Percentiles rank a stretch among this genome's conserved stretches.
phyloP scores from a whole-genome alignment of 805 yeast genomes.

The Sugiyamaella smithiae region DNA sequence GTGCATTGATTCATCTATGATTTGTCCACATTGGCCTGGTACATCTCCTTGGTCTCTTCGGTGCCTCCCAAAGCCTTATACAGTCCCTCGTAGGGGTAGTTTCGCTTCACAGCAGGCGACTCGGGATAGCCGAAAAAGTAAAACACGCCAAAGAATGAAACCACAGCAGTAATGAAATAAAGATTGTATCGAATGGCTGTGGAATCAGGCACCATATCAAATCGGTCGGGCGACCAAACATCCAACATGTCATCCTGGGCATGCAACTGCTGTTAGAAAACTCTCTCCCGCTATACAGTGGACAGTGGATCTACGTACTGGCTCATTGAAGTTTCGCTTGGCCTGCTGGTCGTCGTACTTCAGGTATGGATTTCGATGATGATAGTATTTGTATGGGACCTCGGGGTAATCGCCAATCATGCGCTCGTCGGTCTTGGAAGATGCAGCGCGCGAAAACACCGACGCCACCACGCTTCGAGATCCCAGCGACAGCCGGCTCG shows the following conservation, averaged over 20 bases:
- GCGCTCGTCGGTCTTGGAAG: conserved; percentile 12
- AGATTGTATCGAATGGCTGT: conserved; percentile 59
- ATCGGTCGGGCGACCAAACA: conserved; percentile 84
- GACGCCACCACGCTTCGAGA: background rate
- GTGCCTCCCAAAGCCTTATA: conserved; percentile 69
- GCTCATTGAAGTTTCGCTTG: conserved; percentile 74
- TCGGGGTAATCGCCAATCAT: conserved; percentile 54
- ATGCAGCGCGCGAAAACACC: background rate
- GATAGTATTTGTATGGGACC: conserved; percentile 57
- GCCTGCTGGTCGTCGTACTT: conserved; percentile 78
- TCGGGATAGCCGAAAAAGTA: conserved; percentile 57
- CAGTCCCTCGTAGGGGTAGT: conserved; percentile 72
- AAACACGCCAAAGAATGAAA: conserved; percentile 42
- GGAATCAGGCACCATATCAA: conserved; percentile 54
- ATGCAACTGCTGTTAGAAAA: conserved; percentile 38
- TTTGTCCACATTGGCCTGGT: conserved; percentile 26
- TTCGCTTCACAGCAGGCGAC: conserved; percentile 71
- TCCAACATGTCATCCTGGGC: conserved; percentile 71
- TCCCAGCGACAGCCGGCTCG: background rate
- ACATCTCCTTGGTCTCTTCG: conserved; percentile 33
- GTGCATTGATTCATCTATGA: too few relatives aligned
- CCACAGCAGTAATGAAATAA: conserved; percentile 52
- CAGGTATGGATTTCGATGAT: conserved; percentile 64
- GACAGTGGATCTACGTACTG: conserved; percentile 28
- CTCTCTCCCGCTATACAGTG: background rate